Conservation (phyloP, 2,329 filamentous ascomycete species). For the Zasmidium citrigriseum region DNA sequence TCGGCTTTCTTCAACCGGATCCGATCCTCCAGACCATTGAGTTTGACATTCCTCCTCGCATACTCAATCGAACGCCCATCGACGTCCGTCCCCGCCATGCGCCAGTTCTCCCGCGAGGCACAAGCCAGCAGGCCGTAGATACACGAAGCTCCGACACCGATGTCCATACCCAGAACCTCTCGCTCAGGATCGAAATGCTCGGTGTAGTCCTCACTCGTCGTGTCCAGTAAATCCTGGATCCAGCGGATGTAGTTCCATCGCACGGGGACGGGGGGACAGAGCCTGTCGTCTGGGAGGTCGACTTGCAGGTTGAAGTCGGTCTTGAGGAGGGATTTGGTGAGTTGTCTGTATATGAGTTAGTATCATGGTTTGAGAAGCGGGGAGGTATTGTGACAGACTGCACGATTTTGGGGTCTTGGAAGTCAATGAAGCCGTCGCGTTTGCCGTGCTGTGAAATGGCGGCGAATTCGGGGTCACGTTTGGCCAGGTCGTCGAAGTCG, state of each 20-base stretch:
- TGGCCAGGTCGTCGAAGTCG: constrained; percentile 63
- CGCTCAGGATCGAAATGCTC: constrained; percentile 50
- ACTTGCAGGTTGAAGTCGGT: constrained; percentile 73
- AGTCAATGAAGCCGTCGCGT: constrained; percentile 66
- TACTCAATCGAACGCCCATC: constrained; percentile 68
- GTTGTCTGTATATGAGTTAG: constrained; percentile 40
- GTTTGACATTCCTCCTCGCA: constrained; percentile 66
- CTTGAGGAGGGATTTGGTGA: constrained; percentile 77
- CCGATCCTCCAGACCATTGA: constrained; percentile 65
- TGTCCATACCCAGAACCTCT: constrained; percentile 59
- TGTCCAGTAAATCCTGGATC: constrained; percentile 80
- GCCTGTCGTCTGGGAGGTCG: constrained; percentile 71
- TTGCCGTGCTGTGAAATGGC: constrained; percentile 46
- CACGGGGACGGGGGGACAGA: constrained; percentile 78
- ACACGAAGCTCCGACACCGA: constrained; percentile 83
- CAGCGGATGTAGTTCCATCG: constrained; percentile 85
- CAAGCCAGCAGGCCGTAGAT: constrained; percentile 88
- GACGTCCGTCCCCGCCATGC: constrained; percentile 62
- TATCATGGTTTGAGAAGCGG: constrained; percentile 49
- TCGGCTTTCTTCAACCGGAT: constrained; percentile 67
- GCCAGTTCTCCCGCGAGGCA: constrained; percentile 66
- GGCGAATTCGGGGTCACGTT: constrained; percentile 61
- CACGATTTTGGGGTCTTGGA: constrained; percentile 74
- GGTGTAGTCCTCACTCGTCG: constrained; percentile 56
- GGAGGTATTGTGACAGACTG: constrained; percentile 53